These are phyloP conservation scores for Wickerhamiella hasegawae DNA, from an alignment of 805 yeast species.

Conservation along the genomic window DNA sequence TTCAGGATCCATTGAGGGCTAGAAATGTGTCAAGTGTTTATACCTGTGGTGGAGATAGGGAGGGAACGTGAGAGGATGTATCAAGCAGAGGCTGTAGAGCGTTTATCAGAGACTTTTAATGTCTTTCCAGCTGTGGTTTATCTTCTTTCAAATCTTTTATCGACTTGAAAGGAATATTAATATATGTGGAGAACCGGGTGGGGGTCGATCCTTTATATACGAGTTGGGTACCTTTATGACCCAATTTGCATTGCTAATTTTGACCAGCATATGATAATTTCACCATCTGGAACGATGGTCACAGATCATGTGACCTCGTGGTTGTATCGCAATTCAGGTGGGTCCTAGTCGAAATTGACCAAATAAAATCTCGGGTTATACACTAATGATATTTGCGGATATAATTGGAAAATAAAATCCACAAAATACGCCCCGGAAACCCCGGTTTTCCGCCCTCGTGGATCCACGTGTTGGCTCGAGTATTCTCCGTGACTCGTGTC, in stretches of 20 bases:
- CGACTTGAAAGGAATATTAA: background rate
- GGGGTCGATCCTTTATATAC: background rate
- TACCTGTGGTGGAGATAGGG: background rate
- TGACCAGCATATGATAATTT: too few relatives aligned
- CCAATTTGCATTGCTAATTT: constrained; percentile 5
- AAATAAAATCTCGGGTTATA: too few relatives aligned
- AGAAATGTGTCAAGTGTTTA: background rate
- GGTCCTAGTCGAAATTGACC: too few relatives aligned
- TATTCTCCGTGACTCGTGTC: too few relatives aligned
- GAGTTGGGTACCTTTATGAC: constrained; percentile 1
- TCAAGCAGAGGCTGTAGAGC: background rate
- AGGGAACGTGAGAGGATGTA: background rate
- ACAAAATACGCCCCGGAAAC: too few relatives aligned
- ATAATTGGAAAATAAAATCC: too few relatives aligned
- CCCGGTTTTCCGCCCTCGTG: too few relatives aligned
- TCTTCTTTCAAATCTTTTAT: background rate
- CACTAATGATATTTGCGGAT: too few relatives aligned
- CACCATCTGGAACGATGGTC: too few relatives aligned
- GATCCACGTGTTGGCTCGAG: too few relatives aligned
- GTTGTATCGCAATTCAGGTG: too few relatives aligned
- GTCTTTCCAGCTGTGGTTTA: background rate
- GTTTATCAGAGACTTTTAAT: background rate
- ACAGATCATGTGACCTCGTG: too few relatives aligned
- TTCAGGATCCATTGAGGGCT: background rate
- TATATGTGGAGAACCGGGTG: background rate